A percentile compares a stretch with the other conserved stretches of the same genome.
phyloP scores from a whole-genome alignment of 169 alveolate genomes.

The Eimeria falciformis region DNA sequence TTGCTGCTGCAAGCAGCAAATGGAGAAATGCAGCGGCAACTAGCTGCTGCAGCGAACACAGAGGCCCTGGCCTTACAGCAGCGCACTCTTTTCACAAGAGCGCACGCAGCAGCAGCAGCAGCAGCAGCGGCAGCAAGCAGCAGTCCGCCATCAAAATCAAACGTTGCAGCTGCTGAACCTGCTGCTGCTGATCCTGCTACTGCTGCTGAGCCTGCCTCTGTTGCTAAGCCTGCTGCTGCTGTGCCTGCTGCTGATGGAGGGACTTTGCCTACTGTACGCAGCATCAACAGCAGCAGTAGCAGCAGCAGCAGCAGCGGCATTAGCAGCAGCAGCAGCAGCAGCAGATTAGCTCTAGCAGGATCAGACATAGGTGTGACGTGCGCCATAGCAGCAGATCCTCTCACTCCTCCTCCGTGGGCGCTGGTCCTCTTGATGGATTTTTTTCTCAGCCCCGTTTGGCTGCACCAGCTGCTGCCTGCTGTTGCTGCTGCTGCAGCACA shows the following conservation, averaged over 20 bases:
- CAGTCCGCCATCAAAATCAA: not conserved
- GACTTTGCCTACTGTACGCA: too few relatives aligned
- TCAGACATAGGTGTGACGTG: slow-evolving; percentile 33
- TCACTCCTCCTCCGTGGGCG: slow-evolving; percentile 1
- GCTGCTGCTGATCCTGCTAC: not conserved
- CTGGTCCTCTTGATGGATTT: slow-evolving; percentile 23
- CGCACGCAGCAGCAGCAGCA: not conserved
- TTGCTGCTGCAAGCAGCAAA: slow-evolving; percentile 23
- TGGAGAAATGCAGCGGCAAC: slow-evolving; percentile 12
- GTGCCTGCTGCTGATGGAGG: not conserved
- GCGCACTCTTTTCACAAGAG: not conserved
- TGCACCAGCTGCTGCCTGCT: not conserved
- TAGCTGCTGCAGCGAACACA: slow-evolving; percentile 7
- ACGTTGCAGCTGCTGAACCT: too few relatives aligned
- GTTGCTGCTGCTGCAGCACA: slow-evolving; percentile 37
- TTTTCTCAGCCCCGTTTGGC: slow-evolving; percentile 52
- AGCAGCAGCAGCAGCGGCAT: not conserved
- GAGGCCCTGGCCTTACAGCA: slow-evolving; percentile 13
- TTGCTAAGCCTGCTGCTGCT: too few relatives aligned
- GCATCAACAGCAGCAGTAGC: not conserved
- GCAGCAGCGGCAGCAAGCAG: not conserved
- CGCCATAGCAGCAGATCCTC: slow-evolving; percentile 37
- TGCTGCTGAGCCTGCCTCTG: too few relatives aligned
- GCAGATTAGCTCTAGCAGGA: not conserved
- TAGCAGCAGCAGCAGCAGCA: slow-evolving; percentile 6